phyloP scores from a whole-genome alignment of 2,329 filamentous ascomycete species.

The Nemania abortiva region DNA sequence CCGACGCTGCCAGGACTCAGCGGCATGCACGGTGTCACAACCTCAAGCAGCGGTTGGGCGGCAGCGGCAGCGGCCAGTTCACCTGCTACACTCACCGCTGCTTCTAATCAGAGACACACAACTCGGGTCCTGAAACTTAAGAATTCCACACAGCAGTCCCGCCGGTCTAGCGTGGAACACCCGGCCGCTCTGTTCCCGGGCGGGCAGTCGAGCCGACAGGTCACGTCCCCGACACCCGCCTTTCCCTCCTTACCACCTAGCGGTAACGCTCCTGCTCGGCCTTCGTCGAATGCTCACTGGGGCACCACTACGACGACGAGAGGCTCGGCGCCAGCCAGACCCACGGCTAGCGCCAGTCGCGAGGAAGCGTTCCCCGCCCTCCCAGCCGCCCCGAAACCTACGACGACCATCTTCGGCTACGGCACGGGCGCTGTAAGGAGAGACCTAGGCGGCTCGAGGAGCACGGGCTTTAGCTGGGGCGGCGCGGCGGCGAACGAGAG shows the following conservation, averaged over 20 bases:
- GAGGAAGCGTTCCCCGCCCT: conserved; percentile 84
- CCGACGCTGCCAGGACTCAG: conserved; percentile 84
- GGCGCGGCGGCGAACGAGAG: conserved; percentile 46
- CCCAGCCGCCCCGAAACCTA: conserved; percentile 78
- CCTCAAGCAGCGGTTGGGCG: conserved; percentile 69
- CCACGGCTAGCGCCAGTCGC: conserved; percentile 46
- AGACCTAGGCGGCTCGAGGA: conserved; percentile 60
- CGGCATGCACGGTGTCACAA: conserved; percentile 73
- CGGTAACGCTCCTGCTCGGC: conserved; percentile 31
- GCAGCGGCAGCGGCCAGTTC: conserved; percentile 64
- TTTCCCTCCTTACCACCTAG: conserved; percentile 50
- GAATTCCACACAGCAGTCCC: conserved; percentile 60
- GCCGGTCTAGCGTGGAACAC: conserved; percentile 50
- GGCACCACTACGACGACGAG: conserved; percentile 32
- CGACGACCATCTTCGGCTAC: conserved; percentile 72
- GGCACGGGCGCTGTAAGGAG: conserved; percentile 67
- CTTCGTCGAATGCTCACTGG: conserved; percentile 45
- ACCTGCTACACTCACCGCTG: conserved; percentile 53
- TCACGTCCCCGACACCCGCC: conserved; percentile 40
- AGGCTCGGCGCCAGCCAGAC: conserved; percentile 31
- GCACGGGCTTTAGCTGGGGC: conserved; percentile 68
- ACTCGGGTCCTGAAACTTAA: conserved; percentile 70
- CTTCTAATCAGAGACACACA: conserved; percentile 62
- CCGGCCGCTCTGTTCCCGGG: conserved; percentile 38
- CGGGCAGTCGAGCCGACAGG: conserved; percentile 29